These are phyloP conservation scores for Dactylorhiza incarnata DNA, from an alignment of 106 monocot species.

Conservation along the genomic window DNA sequence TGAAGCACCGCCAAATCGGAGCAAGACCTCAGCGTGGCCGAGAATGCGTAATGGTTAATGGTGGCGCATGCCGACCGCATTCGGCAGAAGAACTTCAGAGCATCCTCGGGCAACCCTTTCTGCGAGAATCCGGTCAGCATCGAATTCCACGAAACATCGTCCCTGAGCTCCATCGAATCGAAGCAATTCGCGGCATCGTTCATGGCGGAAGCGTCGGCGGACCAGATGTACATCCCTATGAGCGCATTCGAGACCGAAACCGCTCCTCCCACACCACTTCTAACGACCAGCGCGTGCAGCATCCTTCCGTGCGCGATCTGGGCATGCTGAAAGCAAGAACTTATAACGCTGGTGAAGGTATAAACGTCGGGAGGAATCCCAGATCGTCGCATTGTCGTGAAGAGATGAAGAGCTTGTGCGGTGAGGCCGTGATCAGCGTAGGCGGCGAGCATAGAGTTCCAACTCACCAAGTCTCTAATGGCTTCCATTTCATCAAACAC, in stretches of 20 bases:
- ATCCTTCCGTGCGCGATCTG: conserved; percentile 23
- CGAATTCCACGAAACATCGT: conserved; percentile 71
- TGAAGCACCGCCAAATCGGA: conserved; percentile 67
- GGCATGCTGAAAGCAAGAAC: conserved; percentile 36
- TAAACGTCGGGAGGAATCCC: conserved; percentile 40
- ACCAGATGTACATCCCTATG: conserved; percentile 59
- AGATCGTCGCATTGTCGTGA: conserved; percentile 31
- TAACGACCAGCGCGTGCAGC: conserved; percentile 44
- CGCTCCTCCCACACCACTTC: conserved; percentile 29
- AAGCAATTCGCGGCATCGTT: conserved; percentile 61
- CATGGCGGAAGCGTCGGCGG: conserved; percentile 13
- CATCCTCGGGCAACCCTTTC: conserved; percentile 38
- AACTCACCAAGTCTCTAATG: conserved; percentile 45
- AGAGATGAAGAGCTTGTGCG: conserved; percentile 29
- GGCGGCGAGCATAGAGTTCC: conserved; percentile 74
- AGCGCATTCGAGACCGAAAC: conserved; percentile 51
- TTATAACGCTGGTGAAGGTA: conserved; percentile 58
- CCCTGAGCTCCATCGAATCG: conserved; percentile 33
- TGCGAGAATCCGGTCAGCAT: conserved; percentile 65
- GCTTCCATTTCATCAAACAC: conserved; percentile 37
- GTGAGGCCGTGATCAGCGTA: conserved; percentile 31
- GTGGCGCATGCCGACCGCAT: conserved; percentile 27
- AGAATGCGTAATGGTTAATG: conserved; percentile 62
- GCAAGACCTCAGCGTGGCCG: conserved; percentile 54
- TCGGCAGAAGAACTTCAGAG: conserved; percentile 51